phyloP scores from a whole-genome alignment of 208 protist species.

The Endotrypanum monterogeii region DNA sequence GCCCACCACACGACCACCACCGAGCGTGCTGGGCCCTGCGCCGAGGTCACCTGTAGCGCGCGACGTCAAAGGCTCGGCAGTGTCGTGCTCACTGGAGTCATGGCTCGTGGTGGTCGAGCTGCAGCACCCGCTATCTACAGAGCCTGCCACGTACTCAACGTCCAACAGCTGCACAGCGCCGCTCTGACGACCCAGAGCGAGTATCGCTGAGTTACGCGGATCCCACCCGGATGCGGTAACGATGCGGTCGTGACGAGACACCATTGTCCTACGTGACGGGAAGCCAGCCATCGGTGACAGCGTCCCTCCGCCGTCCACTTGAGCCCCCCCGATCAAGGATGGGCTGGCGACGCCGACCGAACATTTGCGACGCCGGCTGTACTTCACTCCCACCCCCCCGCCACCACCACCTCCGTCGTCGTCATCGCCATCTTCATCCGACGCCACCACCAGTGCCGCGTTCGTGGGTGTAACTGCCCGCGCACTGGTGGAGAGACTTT shows the following conservation, averaged over 20 bases:
- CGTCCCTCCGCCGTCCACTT: constrained; percentile 1
- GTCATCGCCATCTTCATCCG: constrained; percentile 3
- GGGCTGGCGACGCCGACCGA: constrained; percentile 2
- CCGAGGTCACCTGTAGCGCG: not conserved
- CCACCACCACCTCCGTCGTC: constrained; percentile 15
- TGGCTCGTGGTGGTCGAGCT: constrained; percentile 19
- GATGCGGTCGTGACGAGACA: constrained; percentile 18
- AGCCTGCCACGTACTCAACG: constrained; percentile 48
- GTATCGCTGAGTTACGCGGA: constrained; percentile 49
- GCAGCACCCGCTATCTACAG: constrained; percentile 16
- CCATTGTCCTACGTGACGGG: not conserved
- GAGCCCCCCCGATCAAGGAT: constrained; percentile 8
- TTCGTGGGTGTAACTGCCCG: constrained; percentile 11
- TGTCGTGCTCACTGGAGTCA: constrained; percentile 15
- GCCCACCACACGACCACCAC: constrained; percentile 3
- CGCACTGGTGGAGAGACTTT: constrained; percentile 20
- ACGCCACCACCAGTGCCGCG: constrained; percentile 1
- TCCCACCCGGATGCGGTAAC: constrained; percentile 63
- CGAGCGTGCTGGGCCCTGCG: constrained; percentile 5
- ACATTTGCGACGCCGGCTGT: constrained; percentile 1
- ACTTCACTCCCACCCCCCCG: not conserved
- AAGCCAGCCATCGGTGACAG: constrained; percentile 12
- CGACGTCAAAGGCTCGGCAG: constrained; percentile 7
- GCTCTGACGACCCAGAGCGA: constrained; percentile 62
- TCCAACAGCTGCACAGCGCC: constrained; percentile 68